phyloP scores from a whole-genome alignment of 192 early-diverging fungal species.

The Bifiguratus adelaidae region DNA sequence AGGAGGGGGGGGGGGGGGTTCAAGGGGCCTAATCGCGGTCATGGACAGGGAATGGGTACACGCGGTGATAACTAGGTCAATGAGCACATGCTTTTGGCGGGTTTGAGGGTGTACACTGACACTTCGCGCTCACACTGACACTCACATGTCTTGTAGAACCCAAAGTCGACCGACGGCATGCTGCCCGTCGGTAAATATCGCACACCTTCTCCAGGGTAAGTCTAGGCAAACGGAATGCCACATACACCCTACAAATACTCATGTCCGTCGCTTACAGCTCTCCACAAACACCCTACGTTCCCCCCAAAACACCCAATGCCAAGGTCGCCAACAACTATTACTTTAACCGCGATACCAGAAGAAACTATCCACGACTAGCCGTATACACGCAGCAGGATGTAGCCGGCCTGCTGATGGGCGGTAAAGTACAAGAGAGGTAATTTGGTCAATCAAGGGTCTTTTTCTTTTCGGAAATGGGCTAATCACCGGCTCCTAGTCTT shows the following conservation, averaged over 20 bases:
- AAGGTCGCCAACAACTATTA: constrained; percentile 79
- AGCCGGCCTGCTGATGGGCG: constrained; percentile 44
- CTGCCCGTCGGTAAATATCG: constrained; percentile 56
- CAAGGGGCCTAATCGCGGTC: no score
- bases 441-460: no score
- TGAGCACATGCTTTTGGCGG: no score
- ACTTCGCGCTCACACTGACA: neutral
- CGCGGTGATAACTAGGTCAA: no score
- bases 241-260: neutral
- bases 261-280: constrained; percentile 18
- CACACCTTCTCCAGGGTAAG: constrained; percentile 51
- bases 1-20: no score
- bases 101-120: constrained; percentile 1
- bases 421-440: constrained; percentile 14
- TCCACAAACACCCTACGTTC: constrained; percentile 40
- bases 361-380: constrained; percentile 82
- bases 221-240: neutral
- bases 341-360: constrained; percentile 81
- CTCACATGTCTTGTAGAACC: constrained; percentile 26
- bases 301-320: constrained; percentile 40
- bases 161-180: constrained; percentile 55
- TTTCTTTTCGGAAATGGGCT: no score
- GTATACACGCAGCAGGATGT: constrained; percentile 74
- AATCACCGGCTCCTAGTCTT: no score
- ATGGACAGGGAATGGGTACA: no score